Conservation (phyloP, 139 green algal species). For the Auxenochlorella pyrenoidosa region DNA sequence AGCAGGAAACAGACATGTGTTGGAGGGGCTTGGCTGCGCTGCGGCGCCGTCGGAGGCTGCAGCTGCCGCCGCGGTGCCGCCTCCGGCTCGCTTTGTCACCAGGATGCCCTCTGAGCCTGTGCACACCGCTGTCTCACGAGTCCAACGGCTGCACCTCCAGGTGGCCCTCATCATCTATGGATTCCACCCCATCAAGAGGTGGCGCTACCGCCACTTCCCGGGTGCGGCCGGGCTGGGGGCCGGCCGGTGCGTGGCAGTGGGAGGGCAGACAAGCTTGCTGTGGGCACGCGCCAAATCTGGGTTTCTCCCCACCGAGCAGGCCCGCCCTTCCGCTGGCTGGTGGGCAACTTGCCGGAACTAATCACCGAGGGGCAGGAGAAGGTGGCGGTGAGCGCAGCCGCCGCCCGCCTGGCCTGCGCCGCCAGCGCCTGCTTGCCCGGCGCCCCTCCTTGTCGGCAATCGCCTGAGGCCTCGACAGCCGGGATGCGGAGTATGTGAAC, state of each 20-base stretch:
- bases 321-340: background rate
- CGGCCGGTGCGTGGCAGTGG: background rate
- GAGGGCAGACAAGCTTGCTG: background rate
- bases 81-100: too few species aligned
- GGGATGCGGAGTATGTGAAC: too few species aligned
- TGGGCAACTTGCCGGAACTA: slow-evolving; percentile 1
- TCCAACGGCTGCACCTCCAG: background rate
- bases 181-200: background rate
- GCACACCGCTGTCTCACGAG: background rate
- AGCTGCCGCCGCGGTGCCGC: background rate
- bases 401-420: background rate
- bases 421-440: too few species aligned
- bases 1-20: background rate
- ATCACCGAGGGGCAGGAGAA: background rate
- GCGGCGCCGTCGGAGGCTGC: background rate
- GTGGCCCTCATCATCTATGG: background rate
- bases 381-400: background rate
- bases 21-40: background rate
- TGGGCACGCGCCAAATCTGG: background rate
- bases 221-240: background rate
- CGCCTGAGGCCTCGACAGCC: too few species aligned
- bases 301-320: background rate
- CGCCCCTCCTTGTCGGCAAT: background rate
- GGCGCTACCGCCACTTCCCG: slow-evolving; percentile 12
- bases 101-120: too few species aligned